These are phyloP conservation scores for Penicillium daleae DNA, from an alignment of 495 filamentous ascomycete species.

Conservation along the genomic window DNA sequence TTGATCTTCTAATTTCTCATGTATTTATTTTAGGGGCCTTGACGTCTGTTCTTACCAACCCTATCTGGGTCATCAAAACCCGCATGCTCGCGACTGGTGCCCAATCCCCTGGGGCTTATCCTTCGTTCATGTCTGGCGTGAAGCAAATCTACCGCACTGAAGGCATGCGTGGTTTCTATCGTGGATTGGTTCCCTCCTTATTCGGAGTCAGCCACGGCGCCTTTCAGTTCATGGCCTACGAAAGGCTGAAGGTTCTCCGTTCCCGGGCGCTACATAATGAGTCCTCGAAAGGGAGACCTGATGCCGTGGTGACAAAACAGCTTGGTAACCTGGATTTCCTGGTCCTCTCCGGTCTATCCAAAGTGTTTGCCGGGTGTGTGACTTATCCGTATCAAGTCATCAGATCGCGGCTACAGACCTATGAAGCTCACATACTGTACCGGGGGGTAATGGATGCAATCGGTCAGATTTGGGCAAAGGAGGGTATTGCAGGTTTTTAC, in stretches of 20 bases:
- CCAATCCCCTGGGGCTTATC: constrained; percentile 75
- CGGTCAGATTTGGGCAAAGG: constrained; percentile 70
- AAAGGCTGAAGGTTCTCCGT: constrained; percentile 73
- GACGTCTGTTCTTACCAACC: constrained; percentile 85
- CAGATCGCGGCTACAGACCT: constrained; percentile 82
- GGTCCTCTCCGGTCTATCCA: constrained; percentile 75
- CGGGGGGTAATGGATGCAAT: constrained; percentile 72
- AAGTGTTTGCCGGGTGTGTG: constrained; percentile 80
- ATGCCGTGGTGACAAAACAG: constrained; percentile 24
- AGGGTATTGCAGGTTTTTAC: constrained; percentile 87
- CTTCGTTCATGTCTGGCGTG: constrained; percentile 71
- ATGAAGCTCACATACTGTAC: constrained; percentile 70
- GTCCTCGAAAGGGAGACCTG: constrained; percentile 4
- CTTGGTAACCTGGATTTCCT: constrained; percentile 79
- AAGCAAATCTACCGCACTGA: constrained; percentile 65
- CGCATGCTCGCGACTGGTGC: constrained; percentile 89
- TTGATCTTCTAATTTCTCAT: background rate
- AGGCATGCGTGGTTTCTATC: constrained; percentile 78
- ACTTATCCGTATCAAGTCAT: constrained; percentile 97
- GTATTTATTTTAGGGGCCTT: constrained; percentile 51
- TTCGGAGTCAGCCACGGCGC: constrained; percentile 95
- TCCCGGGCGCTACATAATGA: constrained; percentile 14
- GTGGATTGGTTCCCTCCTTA: constrained; percentile 78
- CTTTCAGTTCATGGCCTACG: constrained; percentile 95
- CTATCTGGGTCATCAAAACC: constrained; percentile 98